phyloP scores from a whole-genome alignment of 192 early-diverging fungal species.

The Kappamyces sp. region DNA sequence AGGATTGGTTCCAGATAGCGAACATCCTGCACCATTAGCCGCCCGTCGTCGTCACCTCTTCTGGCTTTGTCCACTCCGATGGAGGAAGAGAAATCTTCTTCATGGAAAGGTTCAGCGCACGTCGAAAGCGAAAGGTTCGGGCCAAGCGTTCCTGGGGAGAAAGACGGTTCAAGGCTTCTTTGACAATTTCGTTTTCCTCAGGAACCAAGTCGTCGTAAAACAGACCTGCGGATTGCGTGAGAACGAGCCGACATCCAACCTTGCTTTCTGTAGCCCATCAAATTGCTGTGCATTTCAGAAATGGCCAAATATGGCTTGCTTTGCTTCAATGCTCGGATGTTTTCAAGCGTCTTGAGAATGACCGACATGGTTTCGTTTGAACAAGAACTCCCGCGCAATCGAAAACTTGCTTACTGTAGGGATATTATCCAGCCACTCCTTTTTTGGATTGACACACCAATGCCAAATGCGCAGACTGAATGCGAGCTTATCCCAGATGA shows the following conservation, averaged over 20 bases:
- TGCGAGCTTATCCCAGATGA: too few species aligned
- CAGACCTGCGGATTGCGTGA: constrained; percentile 53
- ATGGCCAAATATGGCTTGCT: constrained; percentile 14
- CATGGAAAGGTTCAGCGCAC: constrained; percentile 70
- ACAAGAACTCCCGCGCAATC: neutral
- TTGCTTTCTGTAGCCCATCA: constrained; percentile 36
- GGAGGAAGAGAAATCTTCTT: constrained; percentile 63
- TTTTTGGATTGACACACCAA: too few species aligned
- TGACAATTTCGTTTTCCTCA: constrained; percentile 75
- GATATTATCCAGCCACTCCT: too few species aligned
- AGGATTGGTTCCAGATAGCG: constrained; percentile 79
- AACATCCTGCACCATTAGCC: constrained; percentile 51
- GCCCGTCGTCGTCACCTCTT: constrained; percentile 49
- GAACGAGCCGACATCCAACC: constrained; percentile 25
- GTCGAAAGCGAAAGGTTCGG: constrained; percentile 74
- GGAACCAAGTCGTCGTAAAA: constrained; percentile 85
- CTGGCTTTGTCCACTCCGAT: constrained; percentile 68
- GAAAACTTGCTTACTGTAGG: too few species aligned
- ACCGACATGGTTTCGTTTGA: constrained; percentile 4
- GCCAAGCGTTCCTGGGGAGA: constrained; percentile 52
- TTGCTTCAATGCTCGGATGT: constrained; percentile 6
- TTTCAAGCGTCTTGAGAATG: constrained; percentile 1
- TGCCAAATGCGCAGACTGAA: too few species aligned
- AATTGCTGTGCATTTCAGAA: constrained; percentile 17
- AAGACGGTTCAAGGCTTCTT: constrained; percentile 78